Percentiles rank a stretch among this genome's conserved stretches.
These are phyloP conservation scores for Pseudozyma thailandica DNA, from an alignment of 1,284 basidiomycete species.

Conservation along the genomic window DNA sequence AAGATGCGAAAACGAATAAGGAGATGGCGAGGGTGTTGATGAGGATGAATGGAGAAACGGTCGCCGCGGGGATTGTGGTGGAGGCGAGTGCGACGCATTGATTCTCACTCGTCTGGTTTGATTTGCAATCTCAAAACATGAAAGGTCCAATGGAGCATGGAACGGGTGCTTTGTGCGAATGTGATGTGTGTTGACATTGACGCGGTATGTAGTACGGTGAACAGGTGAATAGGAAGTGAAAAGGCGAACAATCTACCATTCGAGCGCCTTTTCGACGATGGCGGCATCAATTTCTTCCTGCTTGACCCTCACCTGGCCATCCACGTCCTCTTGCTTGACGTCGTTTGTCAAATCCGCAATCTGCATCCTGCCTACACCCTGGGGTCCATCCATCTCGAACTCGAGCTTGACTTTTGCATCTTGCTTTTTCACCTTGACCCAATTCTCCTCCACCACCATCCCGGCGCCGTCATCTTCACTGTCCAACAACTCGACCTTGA, in stretches of 20 bases:
- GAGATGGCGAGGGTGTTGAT: slow-evolving; percentile 94
- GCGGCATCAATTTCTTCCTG: slow-evolving; percentile 18
- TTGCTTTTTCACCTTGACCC: slow-evolving; percentile 17
- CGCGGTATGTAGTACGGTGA: no score
- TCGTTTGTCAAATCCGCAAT: slow-evolving; percentile 7
- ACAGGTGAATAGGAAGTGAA: no score
- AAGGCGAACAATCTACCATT: slow-evolving; percentile 36
- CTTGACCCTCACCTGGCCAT: slow-evolving; percentile 9
- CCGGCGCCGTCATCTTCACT: slow-evolving; percentile 19
- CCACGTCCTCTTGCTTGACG: neutral
- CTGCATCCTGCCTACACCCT: neutral
- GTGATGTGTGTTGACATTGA: neutral
- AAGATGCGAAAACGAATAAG: slow-evolving; percentile 88
- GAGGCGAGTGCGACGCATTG: slow-evolving; percentile 35
- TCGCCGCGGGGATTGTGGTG: slow-evolving; percentile 80
- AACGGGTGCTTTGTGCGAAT: neutral
- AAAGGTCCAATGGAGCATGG: neutral
- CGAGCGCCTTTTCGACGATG: slow-evolving; percentile 20
- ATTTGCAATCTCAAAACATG: neutral
- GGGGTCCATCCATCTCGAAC: slow-evolving; percentile 16
- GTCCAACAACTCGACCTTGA: slow-evolving; percentile 33
- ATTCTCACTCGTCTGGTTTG: no score
- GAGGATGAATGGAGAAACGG: slow-evolving; percentile 88
- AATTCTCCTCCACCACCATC: slow-evolving; percentile 8
- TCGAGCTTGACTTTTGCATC: slow-evolving; percentile 34